Conservation (phyloP, 2,329 filamentous ascomycete species). For the Penicillium olsonii region DNA sequence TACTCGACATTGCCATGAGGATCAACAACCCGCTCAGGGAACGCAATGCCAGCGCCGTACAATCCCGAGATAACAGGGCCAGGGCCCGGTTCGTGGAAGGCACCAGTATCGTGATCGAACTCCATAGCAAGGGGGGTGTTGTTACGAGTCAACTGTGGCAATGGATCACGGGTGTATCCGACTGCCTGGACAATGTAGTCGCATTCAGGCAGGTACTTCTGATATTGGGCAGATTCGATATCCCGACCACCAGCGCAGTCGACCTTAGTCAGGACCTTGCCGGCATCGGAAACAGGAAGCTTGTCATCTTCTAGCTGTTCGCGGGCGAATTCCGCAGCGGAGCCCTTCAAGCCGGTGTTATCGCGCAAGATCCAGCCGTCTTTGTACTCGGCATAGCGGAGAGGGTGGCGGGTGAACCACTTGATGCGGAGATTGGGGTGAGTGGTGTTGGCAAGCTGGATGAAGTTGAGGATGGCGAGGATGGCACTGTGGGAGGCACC, state of each 20-base stretch:
- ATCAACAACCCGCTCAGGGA: constrained; percentile 62
- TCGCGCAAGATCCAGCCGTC: constrained; percentile 66
- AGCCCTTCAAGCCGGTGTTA: constrained; percentile 66
- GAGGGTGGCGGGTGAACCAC: constrained; percentile 63
- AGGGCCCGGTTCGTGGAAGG: constrained; percentile 48
- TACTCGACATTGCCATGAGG: constrained; percentile 63
- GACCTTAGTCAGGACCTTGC: constrained; percentile 50
- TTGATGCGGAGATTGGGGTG: constrained; percentile 58
- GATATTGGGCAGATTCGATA: constrained; percentile 49
- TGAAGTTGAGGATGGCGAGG: constrained; percentile 62
- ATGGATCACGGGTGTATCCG: constrained; percentile 55
- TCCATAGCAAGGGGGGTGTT: constrained; percentile 27
- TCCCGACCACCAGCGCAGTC: constrained; percentile 41
- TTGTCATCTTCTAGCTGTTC: constrained; percentile 58
- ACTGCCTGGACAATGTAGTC: constrained; percentile 61
- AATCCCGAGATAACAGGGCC: constrained; percentile 52
- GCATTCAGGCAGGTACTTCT: constrained; percentile 50
- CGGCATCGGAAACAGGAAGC: constrained; percentile 49
- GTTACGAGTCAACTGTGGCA: constrained; percentile 50
- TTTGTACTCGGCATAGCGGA: constrained; percentile 63
- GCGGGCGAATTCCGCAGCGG: constrained; percentile 61
- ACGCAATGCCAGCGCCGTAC: constrained; percentile 65
- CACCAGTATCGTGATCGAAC: constrained; percentile 41
- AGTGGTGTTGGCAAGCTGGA: constrained; percentile 52
- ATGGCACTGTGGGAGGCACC: constrained; percentile 66